These are phyloP conservation scores for Bipolaris cookei DNA, from an alignment of 2,329 filamentous ascomycete genomes.

Conservation along the genomic window DNA sequence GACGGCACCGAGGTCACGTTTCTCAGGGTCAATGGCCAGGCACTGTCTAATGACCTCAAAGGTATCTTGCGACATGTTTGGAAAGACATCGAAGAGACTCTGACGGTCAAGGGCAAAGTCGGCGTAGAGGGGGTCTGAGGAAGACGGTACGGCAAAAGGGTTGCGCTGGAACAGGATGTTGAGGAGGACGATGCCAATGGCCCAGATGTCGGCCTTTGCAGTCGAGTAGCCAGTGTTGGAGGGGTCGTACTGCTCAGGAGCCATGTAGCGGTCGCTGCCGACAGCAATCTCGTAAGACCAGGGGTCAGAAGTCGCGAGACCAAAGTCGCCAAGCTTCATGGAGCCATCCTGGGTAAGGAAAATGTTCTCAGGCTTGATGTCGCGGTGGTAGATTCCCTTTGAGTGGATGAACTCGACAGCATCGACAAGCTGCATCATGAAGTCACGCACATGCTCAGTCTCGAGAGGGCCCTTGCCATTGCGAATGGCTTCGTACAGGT, in stretches of 20 bases:
- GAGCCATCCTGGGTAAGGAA: slow-evolving; percentile 85
- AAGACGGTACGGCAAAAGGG: slow-evolving; percentile 88
- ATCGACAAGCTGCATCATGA: slow-evolving; percentile 93
- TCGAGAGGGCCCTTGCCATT: slow-evolving; percentile 85
- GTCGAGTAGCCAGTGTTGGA: slow-evolving; percentile 87
- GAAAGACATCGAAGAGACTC: slow-evolving; percentile 96
- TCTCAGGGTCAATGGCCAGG: slow-evolving; percentile 87
- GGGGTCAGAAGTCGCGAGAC: slow-evolving; percentile 83
- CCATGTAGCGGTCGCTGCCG: slow-evolving; percentile 98
- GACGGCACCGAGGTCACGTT: slow-evolving; percentile 79
- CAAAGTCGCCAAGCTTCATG: slow-evolving; percentile 97
- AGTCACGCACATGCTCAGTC: slow-evolving; percentile 94
- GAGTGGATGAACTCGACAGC: slow-evolving; percentile 89
- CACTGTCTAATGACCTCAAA: slow-evolving; percentile 92
- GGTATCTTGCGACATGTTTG: slow-evolving; percentile 97
- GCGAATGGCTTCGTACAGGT: slow-evolving; percentile 96
- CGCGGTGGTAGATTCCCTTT: slow-evolving; percentile 91
- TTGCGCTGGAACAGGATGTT: slow-evolving; percentile 98
- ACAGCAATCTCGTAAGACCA: slow-evolving; percentile 95
- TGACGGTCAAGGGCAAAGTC: slow-evolving; percentile 95
- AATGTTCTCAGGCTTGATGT: slow-evolving; percentile 99
- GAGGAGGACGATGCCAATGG: slow-evolving; percentile 92
- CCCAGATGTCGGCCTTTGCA: slow-evolving; percentile 93
- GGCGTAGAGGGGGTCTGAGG: slow-evolving; percentile 88
- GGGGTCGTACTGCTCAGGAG: slow-evolving; percentile 95